These are phyloP conservation scores for Pulveroboletus sp. DNA, from an alignment of 768 basidiomycete species.

Conservation along the genomic window DNA sequence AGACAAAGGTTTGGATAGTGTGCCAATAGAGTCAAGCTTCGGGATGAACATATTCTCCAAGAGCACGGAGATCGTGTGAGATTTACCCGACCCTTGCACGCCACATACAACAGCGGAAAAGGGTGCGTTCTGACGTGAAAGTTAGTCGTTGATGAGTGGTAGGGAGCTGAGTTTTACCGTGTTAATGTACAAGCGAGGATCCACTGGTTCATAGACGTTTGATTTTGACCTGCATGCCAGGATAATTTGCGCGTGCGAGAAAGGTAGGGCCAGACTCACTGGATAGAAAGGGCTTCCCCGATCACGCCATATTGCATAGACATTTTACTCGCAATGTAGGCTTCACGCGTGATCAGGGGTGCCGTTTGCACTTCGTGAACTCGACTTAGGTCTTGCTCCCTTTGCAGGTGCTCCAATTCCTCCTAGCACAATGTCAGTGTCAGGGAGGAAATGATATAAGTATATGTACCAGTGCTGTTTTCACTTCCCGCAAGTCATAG, in stretches of 20 bases:
- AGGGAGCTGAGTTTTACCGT: conserved; percentile 40
- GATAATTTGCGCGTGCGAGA: neutral
- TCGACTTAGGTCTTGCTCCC: conserved; percentile 6
- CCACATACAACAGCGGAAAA: conserved; percentile 70
- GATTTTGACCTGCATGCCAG: conserved; percentile 28
- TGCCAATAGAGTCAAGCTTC: conserved; percentile 44
- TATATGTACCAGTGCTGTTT: neutral
- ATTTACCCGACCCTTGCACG: conserved; percentile 73
- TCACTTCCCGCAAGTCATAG: conserved; percentile 9
- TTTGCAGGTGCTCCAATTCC: conserved; percentile 10
- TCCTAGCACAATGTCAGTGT: neutral
- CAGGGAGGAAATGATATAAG: neutral
- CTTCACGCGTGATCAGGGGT: conserved; percentile 47
- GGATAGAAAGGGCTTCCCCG: conserved; percentile 34
- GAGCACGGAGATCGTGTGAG: conserved; percentile 63
- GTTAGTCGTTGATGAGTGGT: neutral
- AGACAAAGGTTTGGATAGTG: conserved; percentile 47
- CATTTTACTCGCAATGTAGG: conserved; percentile 32
- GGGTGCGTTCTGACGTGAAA: conserved; percentile 52
- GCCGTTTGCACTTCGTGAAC: conserved; percentile 39
- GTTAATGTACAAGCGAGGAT: conserved; percentile 60
- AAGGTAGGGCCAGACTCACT: conserved; percentile 17
- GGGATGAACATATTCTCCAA: conserved; percentile 66
- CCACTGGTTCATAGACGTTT: conserved; percentile 31
- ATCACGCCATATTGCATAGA: conserved; percentile 58